Evolutionary conservation across 2,329 filamentous ascomycete species (phyloP).

Genomic region (Emydomyces testavorans): DNA sequence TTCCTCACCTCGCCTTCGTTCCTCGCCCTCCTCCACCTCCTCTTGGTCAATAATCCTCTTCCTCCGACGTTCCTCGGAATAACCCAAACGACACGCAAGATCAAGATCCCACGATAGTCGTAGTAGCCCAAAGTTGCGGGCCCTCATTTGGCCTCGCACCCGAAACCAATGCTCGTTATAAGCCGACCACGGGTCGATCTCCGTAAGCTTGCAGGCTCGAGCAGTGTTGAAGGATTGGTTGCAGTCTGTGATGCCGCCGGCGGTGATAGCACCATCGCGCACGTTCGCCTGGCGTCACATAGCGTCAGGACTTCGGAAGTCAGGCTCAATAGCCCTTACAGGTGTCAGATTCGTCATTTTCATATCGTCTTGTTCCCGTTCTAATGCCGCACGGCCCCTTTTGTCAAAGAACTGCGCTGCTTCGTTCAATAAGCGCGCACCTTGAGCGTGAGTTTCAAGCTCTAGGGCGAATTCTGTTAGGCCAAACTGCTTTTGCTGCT

Average conservation of each 20-base stretch:
- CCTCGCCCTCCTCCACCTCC: background rate
- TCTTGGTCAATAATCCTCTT: too few relatives aligned
- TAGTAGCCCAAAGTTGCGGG: too few relatives aligned
- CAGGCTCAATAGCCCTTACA: background rate
- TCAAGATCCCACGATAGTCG: too few relatives aligned
- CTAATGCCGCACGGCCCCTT: background rate
- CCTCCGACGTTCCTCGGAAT: too few relatives aligned
- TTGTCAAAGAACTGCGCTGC: constrained; percentile 5
- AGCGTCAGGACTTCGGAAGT: background rate
- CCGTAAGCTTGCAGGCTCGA: too few relatives aligned
- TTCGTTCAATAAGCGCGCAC: constrained; percentile 1
- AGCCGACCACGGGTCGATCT: too few relatives aligned
- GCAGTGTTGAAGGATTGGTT: background rate
- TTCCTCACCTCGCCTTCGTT: background rate
- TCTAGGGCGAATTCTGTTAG: constrained; percentile 24
- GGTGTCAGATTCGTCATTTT: background rate
- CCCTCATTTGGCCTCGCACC: too few relatives aligned
- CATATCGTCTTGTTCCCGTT: background rate
- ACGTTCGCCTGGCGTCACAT: background rate
- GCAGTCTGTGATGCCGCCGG: background rate
- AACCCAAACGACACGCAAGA: too few relatives aligned
- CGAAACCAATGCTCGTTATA: too few relatives aligned
- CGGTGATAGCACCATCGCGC: background rate
- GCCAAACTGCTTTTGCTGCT: constrained; percentile 23
- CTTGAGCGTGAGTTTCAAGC: constrained; percentile 4